Percentiles rank a stretch among this genome's conserved stretches.
Evolutionary conservation across 371 early-diverging fungal species (phyloP).

Genomic region (Rhizopus arrhizus): DNA sequence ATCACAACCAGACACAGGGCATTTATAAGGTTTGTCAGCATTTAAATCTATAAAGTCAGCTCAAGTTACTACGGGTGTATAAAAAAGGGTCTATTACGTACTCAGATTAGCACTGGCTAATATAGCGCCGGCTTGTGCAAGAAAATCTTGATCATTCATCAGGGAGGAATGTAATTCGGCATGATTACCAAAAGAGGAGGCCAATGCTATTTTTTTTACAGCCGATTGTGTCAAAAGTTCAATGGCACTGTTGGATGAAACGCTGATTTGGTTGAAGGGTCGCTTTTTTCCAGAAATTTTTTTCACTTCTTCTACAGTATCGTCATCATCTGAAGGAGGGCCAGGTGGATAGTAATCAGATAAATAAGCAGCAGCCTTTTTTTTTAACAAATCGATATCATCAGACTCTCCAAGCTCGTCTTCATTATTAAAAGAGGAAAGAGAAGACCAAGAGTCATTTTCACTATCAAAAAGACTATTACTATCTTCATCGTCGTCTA

Average conservation of each 20-base stretch:
- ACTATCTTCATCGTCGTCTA: constrained; percentile 74
- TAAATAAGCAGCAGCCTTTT: constrained; percentile 49
- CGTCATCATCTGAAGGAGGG: constrained; percentile 19
- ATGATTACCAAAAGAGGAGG: constrained; percentile 19
- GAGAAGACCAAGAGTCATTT: constrained; percentile 38
- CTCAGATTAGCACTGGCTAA: constrained; percentile 45
- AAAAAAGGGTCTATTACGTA: constrained; percentile 13
- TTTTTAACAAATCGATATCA: constrained; percentile 31
- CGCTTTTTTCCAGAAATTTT: constrained; percentile 44
- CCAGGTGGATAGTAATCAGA: constrained; percentile 45
- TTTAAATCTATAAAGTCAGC: constrained; percentile 24
- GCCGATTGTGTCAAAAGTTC: constrained; percentile 50
- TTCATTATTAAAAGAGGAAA: constrained; percentile 25
- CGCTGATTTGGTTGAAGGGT: constrained; percentile 29
- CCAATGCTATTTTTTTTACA: constrained; percentile 48
- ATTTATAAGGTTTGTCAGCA: constrained; percentile 82
- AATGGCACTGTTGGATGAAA: constrained; percentile 33
- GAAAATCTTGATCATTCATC: constrained; percentile 50
- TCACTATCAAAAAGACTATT: constrained; percentile 37
- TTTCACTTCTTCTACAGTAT: constrained; percentile 19
- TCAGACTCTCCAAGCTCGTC: constrained; percentile 18
- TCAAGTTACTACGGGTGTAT: no score
- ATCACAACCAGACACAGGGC: constrained; percentile 88
- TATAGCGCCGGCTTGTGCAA: constrained; percentile 53
- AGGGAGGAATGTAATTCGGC: constrained; percentile 32